Base-by-base conservation (phyloP, 257 asterid species). In the Solanum sitiens region DNA sequence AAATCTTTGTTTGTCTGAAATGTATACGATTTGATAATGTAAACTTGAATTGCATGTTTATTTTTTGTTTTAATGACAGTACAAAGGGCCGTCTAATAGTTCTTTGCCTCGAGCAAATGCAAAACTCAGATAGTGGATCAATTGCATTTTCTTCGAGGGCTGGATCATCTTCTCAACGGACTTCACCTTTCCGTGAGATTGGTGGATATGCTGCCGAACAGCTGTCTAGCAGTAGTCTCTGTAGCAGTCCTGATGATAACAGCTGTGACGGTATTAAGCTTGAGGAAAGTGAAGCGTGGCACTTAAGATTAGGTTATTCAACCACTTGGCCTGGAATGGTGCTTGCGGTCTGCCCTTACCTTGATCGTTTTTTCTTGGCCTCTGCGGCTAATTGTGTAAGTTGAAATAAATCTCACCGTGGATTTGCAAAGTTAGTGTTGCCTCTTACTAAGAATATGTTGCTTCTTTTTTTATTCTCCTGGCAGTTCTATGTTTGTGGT, bases 311-410 rank as follows among this genome's bases (percentile, higher is more conserved):
- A 89, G 93, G 96, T 88, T 93, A 86, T 91, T 89, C 96, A 82
- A 89, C 95, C 77, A 87, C 73, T 80, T 95, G 97, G 99, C 93
- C 94, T 4, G 99, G 99, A 80, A 93, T 92, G 95, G 98, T 95
- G 68, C 93, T 96, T 89, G 96, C 99, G 73, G 93, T 97, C 87
- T 95, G 96, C 90, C 92, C 98, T 59, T 97, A 95, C 88, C 98
- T 97, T 88, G 98, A 94, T 87, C 95, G 92, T 65, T 95, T 92
- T 89, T 95, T 97, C 93, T 89, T 97, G 90, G 99, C 98, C 53
- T 95, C 98, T 87, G 95, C 96, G 88, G 98, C 98, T 88, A 94
- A 91, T 90, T 87, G 94, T 92, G 99, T 97, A 95, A 92, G 99
- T 93, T 86, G 67, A 77, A 90, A 88, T 11, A 72, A 89, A 25